A percentile compares a stretch with the other conserved stretches of the same genome.
Conservation (phyloP, 1,139 yeast genomes). For the Zygoascus meyerae region DNA sequence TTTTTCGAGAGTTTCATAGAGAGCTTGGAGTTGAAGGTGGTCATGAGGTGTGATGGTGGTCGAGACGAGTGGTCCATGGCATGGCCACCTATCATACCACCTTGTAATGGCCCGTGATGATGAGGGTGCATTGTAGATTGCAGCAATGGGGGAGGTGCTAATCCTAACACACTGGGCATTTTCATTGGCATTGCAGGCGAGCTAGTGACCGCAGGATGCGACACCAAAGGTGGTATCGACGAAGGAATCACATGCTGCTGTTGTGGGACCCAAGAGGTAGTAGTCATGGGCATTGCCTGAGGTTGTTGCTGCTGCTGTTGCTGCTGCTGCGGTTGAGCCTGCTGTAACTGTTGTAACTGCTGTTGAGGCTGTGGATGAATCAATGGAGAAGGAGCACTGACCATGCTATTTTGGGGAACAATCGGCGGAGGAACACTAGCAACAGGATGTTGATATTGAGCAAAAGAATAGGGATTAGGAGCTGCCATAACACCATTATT, state of each 20-base stretch:
- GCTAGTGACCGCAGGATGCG: too few species aligned
- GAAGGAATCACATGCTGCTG: too few species aligned
- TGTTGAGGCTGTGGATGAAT: conserved; percentile 1
- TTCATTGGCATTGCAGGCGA: too few species aligned
- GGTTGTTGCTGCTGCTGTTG: conserved; percentile 13
- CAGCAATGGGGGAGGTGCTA: conserved; percentile 3
- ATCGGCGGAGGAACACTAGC: too few species aligned
- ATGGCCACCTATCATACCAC: not conserved
- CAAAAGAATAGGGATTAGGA: too few species aligned
- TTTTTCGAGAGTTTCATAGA: conserved; percentile 26
- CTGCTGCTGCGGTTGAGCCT: conserved; percentile 16
- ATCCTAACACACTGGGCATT: conserved; percentile 4
- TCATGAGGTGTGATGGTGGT: conserved; percentile 28
- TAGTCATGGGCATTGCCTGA: not conserved
- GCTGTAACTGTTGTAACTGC: not conserved
- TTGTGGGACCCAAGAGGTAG: too few species aligned
- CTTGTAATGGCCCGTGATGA: not conserved
- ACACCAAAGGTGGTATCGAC: too few species aligned
- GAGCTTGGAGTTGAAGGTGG: conserved; percentile 26
- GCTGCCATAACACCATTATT: too few species aligned
- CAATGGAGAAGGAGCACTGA: not conserved
- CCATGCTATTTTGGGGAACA: too few species aligned
- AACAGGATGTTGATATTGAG: too few species aligned
- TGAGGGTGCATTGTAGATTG: conserved; percentile 1
- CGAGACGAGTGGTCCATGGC: conserved; percentile 11